Percentiles rank a stretch among this genome's conserved stretches.
phyloP scores from a whole-genome alignment of 805 yeast genomes.

The Metschnikowia santaceciliae region DNA sequence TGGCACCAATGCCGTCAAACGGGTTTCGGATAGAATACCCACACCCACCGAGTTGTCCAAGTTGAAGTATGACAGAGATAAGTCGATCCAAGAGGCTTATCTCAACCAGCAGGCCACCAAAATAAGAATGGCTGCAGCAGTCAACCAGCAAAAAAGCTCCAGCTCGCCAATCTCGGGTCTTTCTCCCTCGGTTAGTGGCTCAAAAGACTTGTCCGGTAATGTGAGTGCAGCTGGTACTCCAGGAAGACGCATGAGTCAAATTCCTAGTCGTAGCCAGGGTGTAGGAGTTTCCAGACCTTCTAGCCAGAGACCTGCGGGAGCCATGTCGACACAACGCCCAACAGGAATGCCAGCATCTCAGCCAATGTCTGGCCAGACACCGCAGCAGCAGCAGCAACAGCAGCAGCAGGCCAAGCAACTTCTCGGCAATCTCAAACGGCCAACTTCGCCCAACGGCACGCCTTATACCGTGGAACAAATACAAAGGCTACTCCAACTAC shows the following conservation, averaged over 20 bases:
- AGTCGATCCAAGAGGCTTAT: conserved; percentile 74
- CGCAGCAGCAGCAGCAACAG: not conserved
- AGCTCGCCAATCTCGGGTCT: not conserved
- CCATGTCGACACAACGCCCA: not conserved
- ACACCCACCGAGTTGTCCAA: conserved; percentile 83
- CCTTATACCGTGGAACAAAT: conserved; percentile 60
- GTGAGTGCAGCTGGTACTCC: not conserved
- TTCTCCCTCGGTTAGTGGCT: conserved; percentile 12
- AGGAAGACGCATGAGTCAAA: conserved; percentile 7
- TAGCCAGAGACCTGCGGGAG: not conserved
- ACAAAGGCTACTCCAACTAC: conserved; percentile 52
- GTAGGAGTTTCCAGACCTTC: not conserved
- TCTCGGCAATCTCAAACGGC: conserved; percentile 24
- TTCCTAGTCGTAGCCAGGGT: conserved; percentile 4
- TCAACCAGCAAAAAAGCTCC: conserved; percentile 28
- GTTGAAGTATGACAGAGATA: conserved; percentile 81
- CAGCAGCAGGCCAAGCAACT: conserved; percentile 12
- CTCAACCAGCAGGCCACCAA: conserved; percentile 44
- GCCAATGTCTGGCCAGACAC: not conserved
- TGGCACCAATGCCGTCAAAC: conserved; percentile 16
- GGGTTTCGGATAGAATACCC: conserved; percentile 45
- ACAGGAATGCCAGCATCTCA: conserved; percentile 2
- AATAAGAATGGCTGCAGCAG: conserved; percentile 41
- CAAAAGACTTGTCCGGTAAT: conserved; percentile 8
- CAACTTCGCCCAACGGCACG: conserved; percentile 52